Evolutionary conservation across 2,329 filamentous ascomycete species (phyloP), one percentile per base, ranked within the genome.

Genomic region (Phyllosticta citriasiana): DNA sequence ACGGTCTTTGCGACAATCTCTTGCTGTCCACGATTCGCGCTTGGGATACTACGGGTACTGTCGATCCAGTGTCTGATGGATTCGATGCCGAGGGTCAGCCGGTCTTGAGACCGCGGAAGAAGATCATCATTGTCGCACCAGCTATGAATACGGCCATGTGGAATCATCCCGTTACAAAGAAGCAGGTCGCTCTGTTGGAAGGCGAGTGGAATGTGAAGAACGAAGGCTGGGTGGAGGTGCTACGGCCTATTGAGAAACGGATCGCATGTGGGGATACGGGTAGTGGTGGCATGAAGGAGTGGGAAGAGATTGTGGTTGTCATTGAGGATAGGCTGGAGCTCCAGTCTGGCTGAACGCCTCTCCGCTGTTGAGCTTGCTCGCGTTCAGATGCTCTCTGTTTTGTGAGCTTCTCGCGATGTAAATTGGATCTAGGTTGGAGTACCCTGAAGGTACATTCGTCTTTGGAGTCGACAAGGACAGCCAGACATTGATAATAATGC

Each of bases 71-170:
- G 35, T 60, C 19, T 53, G 54, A 26, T 53, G 54, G 6, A 9
- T 47, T 19, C 27, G 57, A 35, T 1, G 52, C 54, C 25, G 33
- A 51, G 30, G 53, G n/a, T 5, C 25, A n/a, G 24, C n/a, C 9
- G 47, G 22, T 30, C 14, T 24, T 25, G 58, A 14, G 40, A n/a
- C 47, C 55, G 24, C 73, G 70, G 58, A 84, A 80, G 72, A 87
- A 87, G 72, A 82, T 79, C 65, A 90, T 96, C 40, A 68, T 94
- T 1, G 88, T 93, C 0, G 88, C 88, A 2, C 86, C 87, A 1
- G 86, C 88, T 30, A 96, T 96, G 90, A 96, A 97, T 72, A 91
- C 85, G 25, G 85, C 87, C 3, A 96, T 96, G 92, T 96, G 89
- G 88, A 79, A 80, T 60, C 91, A 97, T 71, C 92, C 91, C 1